A percentile compares a stretch with the other conserved stretches of the same genome.
Evolutionary conservation across 2,329 filamentous ascomycete genomes (phyloP).

Genomic region (Ophiostoma himal-ulmi): DNA sequence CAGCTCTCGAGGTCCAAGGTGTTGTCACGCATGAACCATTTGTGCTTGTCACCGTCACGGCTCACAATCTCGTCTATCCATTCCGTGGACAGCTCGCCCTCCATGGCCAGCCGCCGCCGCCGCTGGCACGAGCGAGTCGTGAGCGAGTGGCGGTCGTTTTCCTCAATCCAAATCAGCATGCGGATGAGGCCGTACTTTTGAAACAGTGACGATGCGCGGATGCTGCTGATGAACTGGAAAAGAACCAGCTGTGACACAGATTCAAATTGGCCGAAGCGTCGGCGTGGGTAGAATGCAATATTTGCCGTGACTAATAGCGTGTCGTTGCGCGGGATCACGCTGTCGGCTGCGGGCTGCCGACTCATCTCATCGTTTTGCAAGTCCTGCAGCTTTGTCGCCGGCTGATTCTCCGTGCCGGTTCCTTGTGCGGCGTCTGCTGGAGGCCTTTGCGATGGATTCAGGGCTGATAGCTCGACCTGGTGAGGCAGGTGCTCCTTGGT

Average conservation of each 20-base stretch:
- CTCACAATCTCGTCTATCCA: conserved; percentile 51
- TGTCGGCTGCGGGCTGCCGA: background rate
- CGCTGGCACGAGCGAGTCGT: conserved; percentile 55
- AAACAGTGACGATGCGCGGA: conserved; percentile 55
- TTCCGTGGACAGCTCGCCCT: conserved; percentile 56
- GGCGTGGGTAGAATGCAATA: conserved; percentile 50
- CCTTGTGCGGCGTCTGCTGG: background rate
- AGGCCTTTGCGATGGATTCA: conserved; percentile 25
- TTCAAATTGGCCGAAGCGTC: conserved; percentile 45
- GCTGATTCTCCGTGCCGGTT: background rate
- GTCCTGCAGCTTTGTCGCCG: background rate
- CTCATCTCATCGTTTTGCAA: conserved; percentile 27
- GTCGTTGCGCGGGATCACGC: conserved; percentile 53
- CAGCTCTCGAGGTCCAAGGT: conserved; percentile 45
- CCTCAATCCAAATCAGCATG: conserved; percentile 66
- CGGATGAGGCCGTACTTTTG: conserved; percentile 74
- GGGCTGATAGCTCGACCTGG: conserved; percentile 40
- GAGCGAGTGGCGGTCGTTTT: conserved; percentile 52
- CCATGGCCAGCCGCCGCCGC: conserved; percentile 52
- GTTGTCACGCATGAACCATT: conserved; percentile 39
- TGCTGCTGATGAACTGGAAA: conserved; percentile 55
- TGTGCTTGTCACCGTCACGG: conserved; percentile 22
- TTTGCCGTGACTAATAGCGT: conserved; percentile 69
- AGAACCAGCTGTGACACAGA: conserved; percentile 54
- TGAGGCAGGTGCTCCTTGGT: conserved; percentile 47